A percentile compares a stretch with the other conserved stretches of the same genome.
Conservation (phyloP, 2,329 filamentous ascomycete species). For the Calonectria pseudoturangicola region DNA sequence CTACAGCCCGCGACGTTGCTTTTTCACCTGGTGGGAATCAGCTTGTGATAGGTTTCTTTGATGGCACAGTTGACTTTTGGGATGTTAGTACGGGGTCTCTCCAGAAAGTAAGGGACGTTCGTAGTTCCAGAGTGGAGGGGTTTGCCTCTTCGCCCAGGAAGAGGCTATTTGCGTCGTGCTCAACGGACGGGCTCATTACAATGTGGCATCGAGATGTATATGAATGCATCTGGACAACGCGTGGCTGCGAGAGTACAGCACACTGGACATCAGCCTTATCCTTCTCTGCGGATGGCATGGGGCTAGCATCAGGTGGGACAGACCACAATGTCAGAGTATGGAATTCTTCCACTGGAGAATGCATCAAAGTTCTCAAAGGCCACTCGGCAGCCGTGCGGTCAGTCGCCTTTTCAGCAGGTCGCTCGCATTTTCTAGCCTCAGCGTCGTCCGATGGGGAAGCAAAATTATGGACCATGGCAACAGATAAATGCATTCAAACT, state of each 20-base stretch:
- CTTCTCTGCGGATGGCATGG: background rate
- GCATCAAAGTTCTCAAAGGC: background rate
- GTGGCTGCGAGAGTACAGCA: background rate
- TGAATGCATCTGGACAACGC: background rate
- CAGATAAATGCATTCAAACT: background rate
- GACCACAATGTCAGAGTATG: background rate
- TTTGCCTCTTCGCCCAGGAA: background rate
- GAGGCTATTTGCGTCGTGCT: background rate
- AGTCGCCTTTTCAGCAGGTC: background rate
- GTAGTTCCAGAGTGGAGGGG: background rate
- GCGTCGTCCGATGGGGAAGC: background rate
- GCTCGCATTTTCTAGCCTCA: background rate
- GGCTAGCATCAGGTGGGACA: background rate
- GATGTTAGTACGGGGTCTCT: background rate
- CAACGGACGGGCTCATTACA: background rate
- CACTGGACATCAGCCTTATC: accelerated
- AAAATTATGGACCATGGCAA: background rate
- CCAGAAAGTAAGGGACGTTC: background rate
- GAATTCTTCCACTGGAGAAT: no score
- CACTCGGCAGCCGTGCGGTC: background rate
- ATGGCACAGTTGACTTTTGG: background rate
- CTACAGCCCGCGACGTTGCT: background rate
- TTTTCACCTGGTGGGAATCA: constrained; percentile 1
- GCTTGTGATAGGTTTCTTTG: background rate
- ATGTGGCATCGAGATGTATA: background rate